phyloP scores from a whole-genome alignment of 352 stramenopile genomes.

The Globisporangium uncinulatum region DNA sequence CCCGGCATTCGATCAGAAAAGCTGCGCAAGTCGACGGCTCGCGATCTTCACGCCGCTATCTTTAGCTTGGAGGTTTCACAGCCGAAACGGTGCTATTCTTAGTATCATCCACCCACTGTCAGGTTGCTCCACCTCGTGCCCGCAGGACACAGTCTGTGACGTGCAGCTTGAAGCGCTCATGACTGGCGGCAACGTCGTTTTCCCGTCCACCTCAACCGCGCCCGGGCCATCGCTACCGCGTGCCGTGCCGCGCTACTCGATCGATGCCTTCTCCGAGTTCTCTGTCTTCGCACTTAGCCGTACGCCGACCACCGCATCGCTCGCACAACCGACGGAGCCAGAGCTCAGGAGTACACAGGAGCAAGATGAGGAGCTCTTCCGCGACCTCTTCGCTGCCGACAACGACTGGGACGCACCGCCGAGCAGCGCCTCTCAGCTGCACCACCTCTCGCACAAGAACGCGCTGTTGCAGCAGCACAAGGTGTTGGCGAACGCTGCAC shows the following conservation, averaged over 20 bases:
- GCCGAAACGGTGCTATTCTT: not conserved
- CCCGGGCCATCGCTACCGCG: constrained; percentile 1
- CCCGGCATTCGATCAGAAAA: not conserved
- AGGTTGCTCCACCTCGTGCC: not conserved
- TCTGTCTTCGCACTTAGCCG: constrained; percentile 31
- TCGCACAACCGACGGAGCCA: constrained; percentile 1
- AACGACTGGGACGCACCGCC: constrained; percentile 15
- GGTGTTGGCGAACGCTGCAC: not conserved
- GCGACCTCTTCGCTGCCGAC: constrained; percentile 48
- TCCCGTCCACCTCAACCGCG: not conserved
- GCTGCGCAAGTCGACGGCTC: not conserved
- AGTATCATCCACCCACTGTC: not conserved
- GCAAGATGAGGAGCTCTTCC: constrained; percentile 63
- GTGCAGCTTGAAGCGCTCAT: not conserved
- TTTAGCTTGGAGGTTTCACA: not conserved
- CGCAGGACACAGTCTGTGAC: not conserved
- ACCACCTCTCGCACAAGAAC: not conserved
- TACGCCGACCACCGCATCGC: constrained; percentile 12
- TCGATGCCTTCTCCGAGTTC: constrained; percentile 55
- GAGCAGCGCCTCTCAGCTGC: not conserved
- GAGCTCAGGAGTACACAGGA: constrained; percentile 16
- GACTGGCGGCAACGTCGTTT: constrained; percentile 14
- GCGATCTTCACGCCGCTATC: not conserved
- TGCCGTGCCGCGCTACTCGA: constrained; percentile 23
- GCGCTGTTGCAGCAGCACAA: constrained; percentile 3